Conservation (phyloP, 352 stramenopile species). For the Thraustochytrium striatum region DNA sequence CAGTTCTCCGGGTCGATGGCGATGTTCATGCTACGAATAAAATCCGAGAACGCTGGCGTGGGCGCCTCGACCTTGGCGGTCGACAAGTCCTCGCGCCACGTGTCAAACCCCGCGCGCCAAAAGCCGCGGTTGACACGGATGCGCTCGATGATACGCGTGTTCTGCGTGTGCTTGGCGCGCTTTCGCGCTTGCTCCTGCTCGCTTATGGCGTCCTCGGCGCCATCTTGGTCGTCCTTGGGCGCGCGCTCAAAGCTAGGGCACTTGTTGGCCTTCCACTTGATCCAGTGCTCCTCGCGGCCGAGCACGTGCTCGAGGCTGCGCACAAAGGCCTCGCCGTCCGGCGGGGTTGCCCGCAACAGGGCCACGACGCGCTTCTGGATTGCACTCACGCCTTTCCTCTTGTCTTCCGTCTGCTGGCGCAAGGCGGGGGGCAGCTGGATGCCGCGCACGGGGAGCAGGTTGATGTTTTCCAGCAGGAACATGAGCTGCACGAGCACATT, state of each 20-base stretch:
- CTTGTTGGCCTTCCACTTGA: constrained; percentile 81
- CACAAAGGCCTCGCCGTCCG: constrained; percentile 75
- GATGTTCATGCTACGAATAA: constrained; percentile 81
- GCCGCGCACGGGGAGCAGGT: background rate
- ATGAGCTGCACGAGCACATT: constrained; percentile 73
- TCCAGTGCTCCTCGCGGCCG: constrained; percentile 78
- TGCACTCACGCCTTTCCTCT: constrained; percentile 57
- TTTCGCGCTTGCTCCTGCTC: constrained; percentile 49
- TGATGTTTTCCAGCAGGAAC: background rate
- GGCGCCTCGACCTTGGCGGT: constrained; percentile 62
- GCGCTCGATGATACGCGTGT: constrained; percentile 51
- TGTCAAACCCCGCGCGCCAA: background rate
- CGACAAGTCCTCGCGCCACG: constrained; percentile 52
- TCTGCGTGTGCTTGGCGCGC: constrained; percentile 68
- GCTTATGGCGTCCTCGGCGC: constrained; percentile 60
- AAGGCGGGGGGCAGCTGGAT: background rate
- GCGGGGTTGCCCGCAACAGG: constrained; percentile 74
- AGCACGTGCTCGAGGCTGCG: constrained; percentile 76
- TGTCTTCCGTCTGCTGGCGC: background rate
- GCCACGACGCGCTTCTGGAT: constrained; percentile 68
- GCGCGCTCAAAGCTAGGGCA: constrained; percentile 55
- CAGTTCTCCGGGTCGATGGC: constrained; percentile 88
- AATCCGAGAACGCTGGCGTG: constrained; percentile 58
- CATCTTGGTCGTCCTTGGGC: constrained; percentile 65
- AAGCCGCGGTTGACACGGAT: background rate